Evolutionary conservation across 176 grass and related monocot genomes (phyloP), one percentile per base, ranked within the genome.

Genomic region (Elaeis guineensis): DNA sequence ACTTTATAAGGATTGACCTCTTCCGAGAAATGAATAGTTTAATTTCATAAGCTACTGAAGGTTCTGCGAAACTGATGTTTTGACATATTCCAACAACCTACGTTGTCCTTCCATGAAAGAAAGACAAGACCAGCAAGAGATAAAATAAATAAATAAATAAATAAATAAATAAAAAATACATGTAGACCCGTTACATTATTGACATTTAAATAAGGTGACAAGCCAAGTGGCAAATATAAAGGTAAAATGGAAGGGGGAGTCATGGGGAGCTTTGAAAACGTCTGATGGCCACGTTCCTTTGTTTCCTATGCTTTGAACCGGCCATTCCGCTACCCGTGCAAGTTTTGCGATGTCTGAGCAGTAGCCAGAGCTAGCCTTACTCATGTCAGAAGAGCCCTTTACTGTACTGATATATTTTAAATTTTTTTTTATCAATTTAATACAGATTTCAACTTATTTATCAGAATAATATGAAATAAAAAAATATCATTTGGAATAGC

Each of bases 41-140:
- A 44, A 14, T 44, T 12, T 44, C 9, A 61, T 11, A 8, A 25
- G 58, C 26, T 17, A 35, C 15, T 26, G 16, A 25, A 55, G 52
- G 16, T 60, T 60, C 58, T 32, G 6, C 24, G 58, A 61, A 61
- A 32, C 58, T 61, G 58, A 61, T 61, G 30, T 28, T 39, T 23
- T 61, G 58, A 61, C 58, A 61, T 18, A n/a, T 35, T 32, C 26
- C 29, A 61, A 9, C 32, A 26, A 3, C 16, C 25, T 26, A 61
- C 4, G n/a, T 8, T 61, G 25, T 61, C 58, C 58, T 29, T 17
- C 16, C 58, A 11, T 22, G 54, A 21, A 22, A 23, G 54, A 56
- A 17, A 55, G 52, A 21, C 9, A 3, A 55, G 52, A 55, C 18
- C 52, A 19, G 8, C 52, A 3, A 55, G 4, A 21, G 19, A 9